These are phyloP conservation scores for Cardamine occulta DNA, from an alignment of 345 rosid genomes.

Conservation along the genomic window DNA sequence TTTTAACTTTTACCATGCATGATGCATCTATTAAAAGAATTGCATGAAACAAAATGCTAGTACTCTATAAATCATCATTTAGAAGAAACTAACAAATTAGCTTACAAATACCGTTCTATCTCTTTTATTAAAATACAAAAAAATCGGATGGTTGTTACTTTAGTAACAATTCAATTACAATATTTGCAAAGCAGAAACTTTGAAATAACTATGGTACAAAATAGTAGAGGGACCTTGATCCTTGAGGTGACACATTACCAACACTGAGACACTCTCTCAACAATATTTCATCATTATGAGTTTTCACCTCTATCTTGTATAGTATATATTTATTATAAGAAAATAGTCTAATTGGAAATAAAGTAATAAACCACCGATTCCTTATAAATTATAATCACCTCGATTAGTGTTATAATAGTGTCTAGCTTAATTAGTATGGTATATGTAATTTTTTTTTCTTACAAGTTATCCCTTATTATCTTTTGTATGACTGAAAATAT, in stretches of 20 bases:
- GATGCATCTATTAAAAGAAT: conserved; percentile 6
- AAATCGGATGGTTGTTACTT: not conserved
- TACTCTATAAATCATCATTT: not conserved
- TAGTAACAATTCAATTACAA: conserved; percentile 4
- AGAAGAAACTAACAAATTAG: conserved; percentile 35
- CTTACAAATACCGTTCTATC: conserved; percentile 22
- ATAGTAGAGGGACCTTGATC: conserved; percentile 40
- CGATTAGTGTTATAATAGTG: not conserved
- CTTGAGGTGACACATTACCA: conserved; percentile 46
- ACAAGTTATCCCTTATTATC: not conserved
- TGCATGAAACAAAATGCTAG: conserved; percentile 17
- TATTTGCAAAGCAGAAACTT: conserved; percentile 24
- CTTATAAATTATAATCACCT: not conserved
- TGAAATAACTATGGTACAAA: conserved; percentile 38
- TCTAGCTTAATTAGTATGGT: not conserved
- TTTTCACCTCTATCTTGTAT: conserved; percentile 22
- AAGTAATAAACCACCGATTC: not conserved
- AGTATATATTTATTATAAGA: not conserved
- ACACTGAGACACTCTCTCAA: conserved; percentile 42
- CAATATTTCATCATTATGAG: conserved; percentile 41
- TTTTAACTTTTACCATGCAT: conserved; percentile 20
- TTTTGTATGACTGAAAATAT: not conserved
- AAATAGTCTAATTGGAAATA: not conserved
- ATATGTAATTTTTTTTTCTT: not conserved
- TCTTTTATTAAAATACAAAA: not conserved